Evolutionary conservation across 2,329 filamentous ascomycete genomes (phyloP), one percentile per base, ranked within the genome.

Genomic region (Cercospora sp.): DNA sequence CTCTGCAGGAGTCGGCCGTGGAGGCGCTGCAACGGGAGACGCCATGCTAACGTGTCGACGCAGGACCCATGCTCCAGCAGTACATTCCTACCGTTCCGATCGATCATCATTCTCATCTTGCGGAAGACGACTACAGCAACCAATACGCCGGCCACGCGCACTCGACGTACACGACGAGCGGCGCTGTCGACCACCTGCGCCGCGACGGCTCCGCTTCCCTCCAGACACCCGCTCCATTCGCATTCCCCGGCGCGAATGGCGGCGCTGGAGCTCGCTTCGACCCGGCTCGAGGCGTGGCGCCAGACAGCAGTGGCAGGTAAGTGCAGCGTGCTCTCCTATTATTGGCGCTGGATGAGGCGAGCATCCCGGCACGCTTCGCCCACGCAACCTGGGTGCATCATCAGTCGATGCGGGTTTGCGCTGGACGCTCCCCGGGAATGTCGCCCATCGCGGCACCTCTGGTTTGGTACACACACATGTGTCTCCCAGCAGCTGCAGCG

Each of bases 291-390:
- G 79, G 83, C 82, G 78, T 80, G 73, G 78, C 81, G 78, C 80
- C 83, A 74, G 84, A 87, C 78, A 79, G 69, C 63, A 75, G 67
- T 61, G 75, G 82, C 79, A 82, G 81, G 85, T 87, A 85, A 83
- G 85, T 87, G 76, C 69, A 40, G 6, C 60, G 37, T 32, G 24
- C 77, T 77, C 26, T 78, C 77, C 66, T 26, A 75, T 75, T 16
- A 40, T 57, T 34, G 26, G 53, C 53, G 53, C 7, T 57, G 53
- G n/a, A 57, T 53, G 49, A 12, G 49, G 49, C 18, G 45, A 34
- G 61, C 59, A 51, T 62, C 63, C 53, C 66, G 24, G 37, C 30
- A 65, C 71, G 66, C 65, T 61, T 69, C 68, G 45, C 66, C 55
- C 53, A 64, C 65, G 53, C 62, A 40, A 64, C 63, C 65, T 65